phyloP scores from a whole-genome alignment of 495 filamentous ascomycete genomes.

The Apiosordaria backusii region DNA sequence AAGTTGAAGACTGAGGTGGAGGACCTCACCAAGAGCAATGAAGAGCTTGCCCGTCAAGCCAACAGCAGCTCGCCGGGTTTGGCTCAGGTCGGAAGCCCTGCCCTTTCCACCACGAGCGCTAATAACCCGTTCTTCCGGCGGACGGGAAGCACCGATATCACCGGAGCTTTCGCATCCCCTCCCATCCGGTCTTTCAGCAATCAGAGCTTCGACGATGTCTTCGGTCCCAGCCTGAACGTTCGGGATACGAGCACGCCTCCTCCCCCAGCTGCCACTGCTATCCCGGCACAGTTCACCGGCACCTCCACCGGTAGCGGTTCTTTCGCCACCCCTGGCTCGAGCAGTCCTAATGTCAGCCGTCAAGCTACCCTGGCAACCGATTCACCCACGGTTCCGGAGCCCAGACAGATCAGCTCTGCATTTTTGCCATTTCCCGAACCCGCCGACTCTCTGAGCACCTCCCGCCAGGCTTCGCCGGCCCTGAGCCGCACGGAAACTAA shows the following conservation, averaged over 20 bases:
- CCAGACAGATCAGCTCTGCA: slow-evolving; percentile 67
- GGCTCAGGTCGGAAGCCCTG: slow-evolving; percentile 56
- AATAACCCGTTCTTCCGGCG: slow-evolving; percentile 90
- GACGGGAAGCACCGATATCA: slow-evolving; percentile 64
- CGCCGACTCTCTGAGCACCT: slow-evolving; percentile 46
- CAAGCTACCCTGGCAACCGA: slow-evolving; percentile 46
- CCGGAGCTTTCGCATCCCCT: slow-evolving; percentile 47
- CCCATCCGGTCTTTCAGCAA: slow-evolving; percentile 50
- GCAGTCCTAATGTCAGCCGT: slow-evolving; percentile 53
- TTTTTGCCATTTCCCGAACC: slow-evolving; percentile 64
- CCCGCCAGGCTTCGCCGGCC: slow-evolving; percentile 77
- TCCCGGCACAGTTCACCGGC: slow-evolving; percentile 62
- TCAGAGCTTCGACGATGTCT: slow-evolving; percentile 82
- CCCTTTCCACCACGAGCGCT: slow-evolving; percentile 68
- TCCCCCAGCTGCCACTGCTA: slow-evolving; percentile 52
- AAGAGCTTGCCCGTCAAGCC: slow-evolving; percentile 48
- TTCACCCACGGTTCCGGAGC: slow-evolving; percentile 59
- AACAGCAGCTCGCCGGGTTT: slow-evolving; percentile 39
- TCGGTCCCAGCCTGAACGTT: slow-evolving; percentile 55
- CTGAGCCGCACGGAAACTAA: slow-evolving; percentile 67
- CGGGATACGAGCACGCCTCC: slow-evolving; percentile 42
- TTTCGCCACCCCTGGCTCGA: slow-evolving; percentile 51
- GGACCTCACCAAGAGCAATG: slow-evolving; percentile 60
- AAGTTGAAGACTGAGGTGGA: slow-evolving; percentile 76
- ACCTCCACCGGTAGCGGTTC: slow-evolving; percentile 51